Percentiles rank a stretch among this genome's conserved stretches.
These are phyloP conservation scores for Coniophora puteana DNA, from an alignment of 1,284 basidiomycete species.

Conservation along the genomic window DNA sequence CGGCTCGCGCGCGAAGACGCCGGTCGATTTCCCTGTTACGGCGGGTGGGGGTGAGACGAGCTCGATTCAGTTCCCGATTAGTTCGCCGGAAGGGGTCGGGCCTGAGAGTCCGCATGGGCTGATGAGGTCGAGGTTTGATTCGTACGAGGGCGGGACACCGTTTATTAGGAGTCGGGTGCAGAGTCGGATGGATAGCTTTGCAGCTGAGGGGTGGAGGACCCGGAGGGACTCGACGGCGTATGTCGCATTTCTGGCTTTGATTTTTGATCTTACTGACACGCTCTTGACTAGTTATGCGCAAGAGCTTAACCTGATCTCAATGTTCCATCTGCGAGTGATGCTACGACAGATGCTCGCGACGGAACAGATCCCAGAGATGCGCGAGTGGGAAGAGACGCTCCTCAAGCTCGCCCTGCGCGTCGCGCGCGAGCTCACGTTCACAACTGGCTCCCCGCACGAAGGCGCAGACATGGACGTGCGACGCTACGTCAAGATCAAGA, in stretches of 20 bases:
- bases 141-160: slow-evolving; percentile 64
- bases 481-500: slow-evolving; percentile 97
- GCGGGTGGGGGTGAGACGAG: slow-evolving; percentile 51
- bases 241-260: slow-evolving; percentile 27
- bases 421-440: slow-evolving; percentile 74
- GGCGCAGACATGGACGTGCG: slow-evolving; percentile 94
- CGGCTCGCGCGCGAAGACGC: slow-evolving; percentile 44
- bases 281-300: slow-evolving; percentile 58
- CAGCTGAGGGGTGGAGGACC: slow-evolving; percentile 74
- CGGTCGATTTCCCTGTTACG: slow-evolving; percentile 51
- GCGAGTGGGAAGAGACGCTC: slow-evolving; percentile 85
- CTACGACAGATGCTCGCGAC: slow-evolving; percentile 82
- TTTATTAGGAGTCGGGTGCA: slow-evolving; percentile 81
- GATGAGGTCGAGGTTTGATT: slow-evolving; percentile 58
- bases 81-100: slow-evolving; percentile 57
- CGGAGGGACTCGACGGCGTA: slow-evolving; percentile 81
- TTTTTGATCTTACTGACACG: slow-evolving; percentile 5
- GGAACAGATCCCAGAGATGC: slow-evolving; percentile 72
- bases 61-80: slow-evolving; percentile 76
- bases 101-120: slow-evolving; percentile 52
- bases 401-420: slow-evolving; percentile 78
- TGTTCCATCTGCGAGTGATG: slow-evolving; percentile 86
- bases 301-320: slow-evolving; percentile 80
- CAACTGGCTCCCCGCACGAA: slow-evolving; percentile 67
- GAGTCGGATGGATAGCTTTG: slow-evolving; percentile 62